Percentiles rank a stretch among this genome's conserved stretches.
Evolutionary conservation across 495 filamentous ascomycete genomes (phyloP).

Genomic region (Gamarada debralockiae): DNA sequence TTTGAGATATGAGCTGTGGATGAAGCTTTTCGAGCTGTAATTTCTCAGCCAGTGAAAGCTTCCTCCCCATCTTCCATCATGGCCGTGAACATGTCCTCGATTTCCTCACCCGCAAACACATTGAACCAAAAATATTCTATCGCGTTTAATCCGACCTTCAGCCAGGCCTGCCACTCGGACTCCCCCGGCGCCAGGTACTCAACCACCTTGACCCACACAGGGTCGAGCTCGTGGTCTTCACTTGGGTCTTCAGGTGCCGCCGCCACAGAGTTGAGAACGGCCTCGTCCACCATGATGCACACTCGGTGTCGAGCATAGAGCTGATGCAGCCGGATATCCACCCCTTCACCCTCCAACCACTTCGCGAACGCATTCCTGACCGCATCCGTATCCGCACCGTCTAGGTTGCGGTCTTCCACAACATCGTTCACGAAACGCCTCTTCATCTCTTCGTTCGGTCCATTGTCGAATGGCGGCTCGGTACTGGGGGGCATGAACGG

Average conservation of each 20-base stretch:
- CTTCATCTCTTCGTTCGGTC: conserved; percentile 14
- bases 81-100: conserved; percentile 2
- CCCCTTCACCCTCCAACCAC: conserved; percentile 9
- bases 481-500: conserved; percentile 3
- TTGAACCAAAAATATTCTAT: conserved; percentile 10
- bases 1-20: background rate
- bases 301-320: conserved; percentile 12
- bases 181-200: conserved; percentile 9
- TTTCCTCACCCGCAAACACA: conserved; percentile 2
- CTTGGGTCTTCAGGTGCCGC: conserved; percentile 8
- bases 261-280: conserved; percentile 5
- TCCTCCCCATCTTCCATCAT: conserved; percentile 7
- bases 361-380: conserved; percentile 6
- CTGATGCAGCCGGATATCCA: conserved; percentile 1
- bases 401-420: conserved; percentile 5
- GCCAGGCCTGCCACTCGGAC: conserved; percentile 9
- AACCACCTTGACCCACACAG: conserved; percentile 12
- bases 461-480: conserved; percentile 4
- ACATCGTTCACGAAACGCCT: conserved; percentile 8
- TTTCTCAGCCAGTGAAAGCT: conserved; percentile 3
- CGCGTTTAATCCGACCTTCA: conserved; percentile 6
- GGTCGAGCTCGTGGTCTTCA: conserved; percentile 1
- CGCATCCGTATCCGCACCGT: conserved; percentile 5
- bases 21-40: conserved; percentile 1
- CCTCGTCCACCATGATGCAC: conserved; percentile 9